Conservation (phyloP, 1,284 basidiomycete genomes). For the Ustilago lituana region DNA sequence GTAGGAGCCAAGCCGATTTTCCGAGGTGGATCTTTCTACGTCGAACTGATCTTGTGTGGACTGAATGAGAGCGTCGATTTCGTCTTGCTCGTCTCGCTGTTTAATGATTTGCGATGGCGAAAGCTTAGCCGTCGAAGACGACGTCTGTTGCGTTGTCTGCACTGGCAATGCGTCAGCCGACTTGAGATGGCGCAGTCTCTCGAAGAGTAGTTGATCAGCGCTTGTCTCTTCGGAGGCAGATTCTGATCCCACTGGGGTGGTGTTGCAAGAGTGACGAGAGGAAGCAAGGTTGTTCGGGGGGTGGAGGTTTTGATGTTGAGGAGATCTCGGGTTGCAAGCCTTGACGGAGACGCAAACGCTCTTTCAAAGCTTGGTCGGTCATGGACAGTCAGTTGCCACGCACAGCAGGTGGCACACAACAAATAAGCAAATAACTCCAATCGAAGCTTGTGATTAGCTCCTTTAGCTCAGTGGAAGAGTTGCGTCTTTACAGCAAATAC, state of each 20-base stretch:
- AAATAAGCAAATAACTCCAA: background rate
- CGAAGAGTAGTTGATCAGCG: constrained; percentile 19
- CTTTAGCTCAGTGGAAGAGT: constrained; percentile 34
- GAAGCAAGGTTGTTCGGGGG: constrained; percentile 2
- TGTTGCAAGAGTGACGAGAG: background rate
- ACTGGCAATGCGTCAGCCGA: background rate
- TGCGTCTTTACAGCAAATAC: constrained; percentile 17
- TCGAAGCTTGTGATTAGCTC: background rate
- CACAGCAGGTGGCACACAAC: background rate
- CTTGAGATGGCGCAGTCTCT: constrained; percentile 30
- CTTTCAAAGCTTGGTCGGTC: constrained; percentile 36
- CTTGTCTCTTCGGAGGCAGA: background rate
- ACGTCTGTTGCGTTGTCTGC: background rate
- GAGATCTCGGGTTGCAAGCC: constrained; percentile 11
- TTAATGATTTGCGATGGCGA: background rate
- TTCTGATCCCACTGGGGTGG: background rate
- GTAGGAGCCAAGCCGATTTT: background rate
- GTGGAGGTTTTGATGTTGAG: background rate
- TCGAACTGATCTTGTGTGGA: constrained; percentile 30
- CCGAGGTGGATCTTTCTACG: constrained; percentile 12
- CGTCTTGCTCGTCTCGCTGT: constrained; percentile 31
- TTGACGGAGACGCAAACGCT: constrained; percentile 32
- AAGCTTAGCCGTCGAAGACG: no score
- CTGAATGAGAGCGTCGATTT: constrained; percentile 39
- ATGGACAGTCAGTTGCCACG: constrained; percentile 3